Conservation (phyloP, 495 filamentous ascomycete species). For the Aspergillus homomorphus region DNA sequence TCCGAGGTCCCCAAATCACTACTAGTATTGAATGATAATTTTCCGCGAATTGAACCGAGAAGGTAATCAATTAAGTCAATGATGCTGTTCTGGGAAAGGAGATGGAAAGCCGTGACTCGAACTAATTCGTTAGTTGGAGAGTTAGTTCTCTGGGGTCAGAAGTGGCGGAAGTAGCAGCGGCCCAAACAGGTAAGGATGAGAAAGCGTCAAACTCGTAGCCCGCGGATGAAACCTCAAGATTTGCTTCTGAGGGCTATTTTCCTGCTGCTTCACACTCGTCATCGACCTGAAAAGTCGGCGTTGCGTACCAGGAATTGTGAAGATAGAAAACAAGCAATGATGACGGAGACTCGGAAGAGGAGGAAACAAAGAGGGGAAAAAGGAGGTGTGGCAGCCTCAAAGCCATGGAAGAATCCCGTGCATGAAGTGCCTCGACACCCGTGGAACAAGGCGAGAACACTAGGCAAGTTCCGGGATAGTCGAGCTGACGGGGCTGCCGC, state of each 20-base stretch:
- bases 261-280: not conserved
- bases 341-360: not conserved
- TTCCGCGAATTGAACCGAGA: not conserved
- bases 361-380: not conserved
- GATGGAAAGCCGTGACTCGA: conserved; percentile 8
- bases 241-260: not conserved
- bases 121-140: conserved; percentile 20
- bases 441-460: conserved; percentile 10
- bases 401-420: conserved; percentile 6
- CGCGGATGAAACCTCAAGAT: not conserved
- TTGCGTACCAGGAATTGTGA: not conserved
- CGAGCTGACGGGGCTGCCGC: not conserved
- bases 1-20: not conserved
- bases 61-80: not conserved
- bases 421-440: conserved; percentile 6
- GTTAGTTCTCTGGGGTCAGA: conserved; percentile 19
- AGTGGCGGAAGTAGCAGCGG: conserved; percentile 12
- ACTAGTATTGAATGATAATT: not conserved
- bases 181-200: conserved; percentile 22
- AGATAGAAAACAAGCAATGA: not conserved
- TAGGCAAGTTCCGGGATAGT: not conserved
- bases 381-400: conserved; percentile 6
- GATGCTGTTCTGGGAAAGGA: conserved; percentile 9
- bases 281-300: not conserved
- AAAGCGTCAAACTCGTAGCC: not conserved